phyloP scores from a whole-genome alignment of 176 grass and related monocot genomes.

The Carex kokanica region DNA sequence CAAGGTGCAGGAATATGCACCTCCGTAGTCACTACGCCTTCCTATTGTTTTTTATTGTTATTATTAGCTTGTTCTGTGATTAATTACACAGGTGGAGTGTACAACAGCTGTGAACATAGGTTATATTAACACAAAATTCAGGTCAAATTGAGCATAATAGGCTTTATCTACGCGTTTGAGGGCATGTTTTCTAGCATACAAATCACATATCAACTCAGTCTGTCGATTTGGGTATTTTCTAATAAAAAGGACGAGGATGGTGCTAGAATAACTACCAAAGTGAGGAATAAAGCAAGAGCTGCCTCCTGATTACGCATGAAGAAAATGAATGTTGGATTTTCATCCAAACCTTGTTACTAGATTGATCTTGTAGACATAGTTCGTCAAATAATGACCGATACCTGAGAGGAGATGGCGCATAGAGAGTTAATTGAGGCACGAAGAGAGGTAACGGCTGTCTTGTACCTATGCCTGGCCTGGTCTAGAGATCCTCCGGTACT shows the following conservation, averaged over 20 bases:
- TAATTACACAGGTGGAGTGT: not conserved
- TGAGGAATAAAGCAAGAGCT: not conserved
- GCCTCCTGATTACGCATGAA: not conserved
- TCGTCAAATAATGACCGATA: slow-evolving; percentile 36
- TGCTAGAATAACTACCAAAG: not conserved
- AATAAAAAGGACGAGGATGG: not conserved
- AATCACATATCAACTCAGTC: not conserved
- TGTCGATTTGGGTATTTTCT: not conserved
- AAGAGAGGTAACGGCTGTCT: slow-evolving; percentile 54
- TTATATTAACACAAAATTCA: not conserved
- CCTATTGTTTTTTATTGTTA: not conserved
- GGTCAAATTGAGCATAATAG: not conserved
- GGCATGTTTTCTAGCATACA: not conserved
- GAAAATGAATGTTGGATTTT: not conserved
- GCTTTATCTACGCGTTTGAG: not conserved
- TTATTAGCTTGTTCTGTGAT: not conserved
- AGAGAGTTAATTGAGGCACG: slow-evolving; percentile 43
- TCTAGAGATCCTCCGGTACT: slow-evolving; percentile 81
- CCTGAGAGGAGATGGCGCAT: slow-evolving; percentile 47
- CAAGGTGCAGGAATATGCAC: not conserved
- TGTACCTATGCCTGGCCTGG: slow-evolving; percentile 88
- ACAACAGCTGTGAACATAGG: not conserved
- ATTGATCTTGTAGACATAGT: not conserved
- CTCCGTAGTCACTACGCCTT: not conserved
- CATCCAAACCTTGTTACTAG: not conserved